A percentile compares a stretch with the other conserved stretches of the same genome.
phyloP scores from a whole-genome alignment of 176 grass and related monocot species.

The Triticum urartu region DNA sequence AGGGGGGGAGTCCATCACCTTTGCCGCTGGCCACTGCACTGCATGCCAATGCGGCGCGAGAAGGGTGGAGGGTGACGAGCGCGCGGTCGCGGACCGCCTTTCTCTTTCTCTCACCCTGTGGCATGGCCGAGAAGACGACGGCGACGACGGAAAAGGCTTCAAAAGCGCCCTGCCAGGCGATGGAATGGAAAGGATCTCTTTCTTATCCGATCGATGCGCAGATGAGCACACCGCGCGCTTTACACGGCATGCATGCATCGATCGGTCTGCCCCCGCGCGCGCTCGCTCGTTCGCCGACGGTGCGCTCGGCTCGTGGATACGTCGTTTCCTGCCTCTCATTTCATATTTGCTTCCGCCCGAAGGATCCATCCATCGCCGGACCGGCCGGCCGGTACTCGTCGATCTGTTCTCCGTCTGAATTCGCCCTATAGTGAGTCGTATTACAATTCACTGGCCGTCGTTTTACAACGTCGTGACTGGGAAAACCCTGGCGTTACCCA shows the following conservation, averaged over 20 bases:
- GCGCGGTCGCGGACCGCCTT: background rate
- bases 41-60: conserved; percentile 43
- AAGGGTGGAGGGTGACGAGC: conserved; percentile 52
- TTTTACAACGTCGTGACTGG: no score
- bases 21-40: background rate
- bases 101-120: background rate
- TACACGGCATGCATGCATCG: conserved; percentile 35
- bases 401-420: background rate
- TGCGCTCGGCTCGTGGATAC: conserved; percentile 3
- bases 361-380: background rate
- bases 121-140: conserved; percentile 13
- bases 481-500: no score
- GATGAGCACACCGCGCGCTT: conserved; percentile 36
- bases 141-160: background rate
- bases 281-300: conserved; percentile 6
- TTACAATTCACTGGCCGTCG: no score
- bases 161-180: background rate
- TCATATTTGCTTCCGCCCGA: conserved; percentile 34
- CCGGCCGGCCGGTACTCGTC: no score
- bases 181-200: conserved; percentile 22
- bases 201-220: conserved; percentile 45
- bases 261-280: background rate
- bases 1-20: no score
- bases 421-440: no score
- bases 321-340: background rate